Evolutionary conservation across 2,329 filamentous ascomycete species (phyloP), one percentile per base, ranked within the genome.

Genomic region (Microdochium bolleyi): DNA sequence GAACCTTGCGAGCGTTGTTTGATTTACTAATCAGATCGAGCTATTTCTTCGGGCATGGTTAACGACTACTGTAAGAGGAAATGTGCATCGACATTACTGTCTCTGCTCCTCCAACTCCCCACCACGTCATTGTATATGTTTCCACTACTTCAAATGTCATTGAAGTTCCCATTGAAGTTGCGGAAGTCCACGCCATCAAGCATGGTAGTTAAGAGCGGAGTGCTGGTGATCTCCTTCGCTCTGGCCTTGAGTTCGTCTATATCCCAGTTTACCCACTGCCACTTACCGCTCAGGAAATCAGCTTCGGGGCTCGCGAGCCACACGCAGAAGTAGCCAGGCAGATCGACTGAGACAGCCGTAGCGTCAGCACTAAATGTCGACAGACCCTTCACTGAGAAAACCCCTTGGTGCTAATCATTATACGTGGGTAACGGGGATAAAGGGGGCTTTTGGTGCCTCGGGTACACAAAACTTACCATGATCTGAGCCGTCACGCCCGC

Each of bases 221-320:
- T 34, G 30, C 30, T 34, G 30, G 30, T 24, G 22, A 71, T 63
- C 56, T 68, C 64, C 44, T 63, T 56, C 1, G 59, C 61, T 49
- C 54, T 55, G 1, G 61, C 60, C 57, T 67, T 66, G 14, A 74
- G 57, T 56, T 73, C 71, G 52, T 72, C 64, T 2, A 71, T 65
- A 61, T 74, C 72, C 70, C 69, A 74, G 22, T 70, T 70, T 14
- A 62, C 60, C 63, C 67, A 73, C 2, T 70, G 49, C 37, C 67
- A 64, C 49, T 69, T 71, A 3, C 65, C 62, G 30, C 64, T 68
- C 38, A 74, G 51, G 38, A 61, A 61, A 2, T 30, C 27, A 2
- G 56, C 57, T 51, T 61, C 58, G 11, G 49, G 46, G 14, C 48
- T 52, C 10, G 56, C 56, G 1, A 60, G 54, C 58, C 60, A 60